Evolutionary conservation across 768 basidiomycete genomes (phyloP), one percentile per base, ranked within the genome.

Genomic region (Lentinula boryana): DNA sequence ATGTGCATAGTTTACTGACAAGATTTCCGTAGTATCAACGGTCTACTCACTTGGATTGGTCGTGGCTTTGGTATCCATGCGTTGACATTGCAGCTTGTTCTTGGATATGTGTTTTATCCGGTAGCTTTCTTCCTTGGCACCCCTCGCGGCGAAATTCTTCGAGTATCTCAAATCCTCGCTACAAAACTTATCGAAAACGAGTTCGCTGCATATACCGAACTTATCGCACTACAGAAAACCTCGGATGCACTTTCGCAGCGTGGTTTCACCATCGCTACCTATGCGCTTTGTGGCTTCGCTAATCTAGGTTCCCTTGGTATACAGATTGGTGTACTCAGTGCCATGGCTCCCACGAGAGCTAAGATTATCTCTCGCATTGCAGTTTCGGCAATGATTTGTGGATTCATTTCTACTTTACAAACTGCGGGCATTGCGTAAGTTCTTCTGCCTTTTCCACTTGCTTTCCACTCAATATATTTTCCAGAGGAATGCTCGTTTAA

Each of bases 281-380:
- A 95, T 70, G 87, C 89, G 15, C 85, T 95, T 15, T 95, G 93
- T 72, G 95, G 95, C 9, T 96, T 96, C 68, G 91, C 91, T 62
- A 95, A 95, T 70, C 77, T 93, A 49, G 85, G 88, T 59, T 91
- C 91, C 6, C 77, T 94, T 27, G 94, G 93, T 68, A 93, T 95
- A 65, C 91, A 94, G 71, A 84, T 91, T 62, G 89, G 89, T 68
- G 89, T 90, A 69, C 77, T 90, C 53, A 76, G 79, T 51, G 85
- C 86, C 23, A 77, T 90, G 31, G 89, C 88, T 21, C 88, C 89
- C 3, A 77, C 86, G 23, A 83, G 86, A 63, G 78, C 81, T 58
- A 88, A 83, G 68, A 75, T 82, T 63, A 95, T 96, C 66, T 86
- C 88, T 32, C 79, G 78, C 8, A 78, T 86, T 52, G 89, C 91